Evolutionary conservation across 2,329 filamentous ascomycete species (phyloP), one percentile per base, ranked within the genome.

Genomic region (Exophiala spinifera): DNA sequence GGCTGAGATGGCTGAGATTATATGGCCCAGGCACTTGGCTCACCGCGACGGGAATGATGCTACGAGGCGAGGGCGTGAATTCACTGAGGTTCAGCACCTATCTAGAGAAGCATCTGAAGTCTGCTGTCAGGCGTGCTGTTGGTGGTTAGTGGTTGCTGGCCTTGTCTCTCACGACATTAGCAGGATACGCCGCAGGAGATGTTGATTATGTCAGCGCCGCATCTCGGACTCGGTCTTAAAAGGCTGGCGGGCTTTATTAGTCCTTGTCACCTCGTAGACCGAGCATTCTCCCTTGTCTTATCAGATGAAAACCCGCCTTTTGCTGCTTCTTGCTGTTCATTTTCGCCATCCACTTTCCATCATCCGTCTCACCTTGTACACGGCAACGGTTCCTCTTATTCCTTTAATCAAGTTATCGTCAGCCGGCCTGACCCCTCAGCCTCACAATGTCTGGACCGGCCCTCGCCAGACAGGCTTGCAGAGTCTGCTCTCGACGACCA

Each of bases 391-490:
- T n/a, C 20, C 8, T 44, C 42, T 23, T 44, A 4, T 23, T 14
- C 20, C 28, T n/a, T 25, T 10, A 21, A 19, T 39, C 36, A 51
- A 21, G n/a, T 28, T 21, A 46, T 34, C 36, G 46, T 57, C 55
- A 60, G 55, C 57, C 56, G 52, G 55, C 31, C 57, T 53, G 46
- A 46, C 47, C 15, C 11, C 42, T 37, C 25, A 39, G 17, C 13
- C 19, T 45, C 56, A 71, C 63, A 65, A 88, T 88, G 86, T 79
- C 83, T 64, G 83, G 77, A 68, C 72, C 85, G 69, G 80, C 86
- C 72, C 84, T 85, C 65, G 77, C 89, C 73, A 86, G 88, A 77
- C 88, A 91, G 79, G 87, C 86, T 64, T 84, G 88, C 54, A 76
- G 79, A 63, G 74, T 76, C 66, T 82, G 77, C 63, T 73, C 77